These are phyloP conservation scores for Colletotrichum lentis DNA, from an alignment of 2,329 filamentous ascomycete species.

Conservation along the genomic window DNA sequence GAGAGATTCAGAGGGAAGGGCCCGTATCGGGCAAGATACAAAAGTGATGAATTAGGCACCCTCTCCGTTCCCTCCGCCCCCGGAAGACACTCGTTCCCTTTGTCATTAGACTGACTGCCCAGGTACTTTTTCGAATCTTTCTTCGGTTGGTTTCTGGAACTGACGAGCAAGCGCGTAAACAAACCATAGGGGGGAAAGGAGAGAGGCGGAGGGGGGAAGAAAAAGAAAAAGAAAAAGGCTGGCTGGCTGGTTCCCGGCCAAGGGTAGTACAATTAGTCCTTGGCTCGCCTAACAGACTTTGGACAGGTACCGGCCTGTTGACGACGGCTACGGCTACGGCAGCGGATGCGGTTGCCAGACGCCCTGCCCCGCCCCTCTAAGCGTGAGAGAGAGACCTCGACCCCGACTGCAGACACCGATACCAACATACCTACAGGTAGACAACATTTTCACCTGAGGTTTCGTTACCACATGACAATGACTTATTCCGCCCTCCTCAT, in stretches of 20 bases:
- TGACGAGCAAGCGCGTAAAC: constrained; percentile 3
- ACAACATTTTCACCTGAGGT: constrained; percentile 25
- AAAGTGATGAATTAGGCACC: constrained; percentile 18
- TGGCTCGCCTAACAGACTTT: constrained; percentile 8
- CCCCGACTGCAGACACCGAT: too few relatives aligned
- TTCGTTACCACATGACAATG: constrained; percentile 34
- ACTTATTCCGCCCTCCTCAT: constrained; percentile 20
- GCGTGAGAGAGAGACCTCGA: background rate
- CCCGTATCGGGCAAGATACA: constrained; percentile 30
- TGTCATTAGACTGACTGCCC: background rate
- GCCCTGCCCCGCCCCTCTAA: background rate
- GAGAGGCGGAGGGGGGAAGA: background rate
- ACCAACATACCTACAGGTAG: too few relatives aligned
- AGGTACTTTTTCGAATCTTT: background rate
- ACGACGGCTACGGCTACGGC: constrained; percentile 2
- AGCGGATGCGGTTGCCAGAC: constrained; percentile 9
- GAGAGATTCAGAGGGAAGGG: constrained; percentile 1
- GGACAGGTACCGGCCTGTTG: constrained; percentile 8
- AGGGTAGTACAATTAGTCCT: constrained; percentile 1
- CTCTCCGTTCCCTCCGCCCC: constrained; percentile 2
- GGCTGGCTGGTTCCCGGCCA: constrained; percentile 9
- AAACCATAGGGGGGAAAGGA: background rate
- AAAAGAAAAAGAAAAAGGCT: background rate
- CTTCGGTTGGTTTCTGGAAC: constrained; percentile 2
- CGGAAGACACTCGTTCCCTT: constrained; percentile 24